These are phyloP conservation scores for Mortierella sp. DNA, from an alignment of 371 early-diverging fungal species.

Conservation along the genomic window DNA sequence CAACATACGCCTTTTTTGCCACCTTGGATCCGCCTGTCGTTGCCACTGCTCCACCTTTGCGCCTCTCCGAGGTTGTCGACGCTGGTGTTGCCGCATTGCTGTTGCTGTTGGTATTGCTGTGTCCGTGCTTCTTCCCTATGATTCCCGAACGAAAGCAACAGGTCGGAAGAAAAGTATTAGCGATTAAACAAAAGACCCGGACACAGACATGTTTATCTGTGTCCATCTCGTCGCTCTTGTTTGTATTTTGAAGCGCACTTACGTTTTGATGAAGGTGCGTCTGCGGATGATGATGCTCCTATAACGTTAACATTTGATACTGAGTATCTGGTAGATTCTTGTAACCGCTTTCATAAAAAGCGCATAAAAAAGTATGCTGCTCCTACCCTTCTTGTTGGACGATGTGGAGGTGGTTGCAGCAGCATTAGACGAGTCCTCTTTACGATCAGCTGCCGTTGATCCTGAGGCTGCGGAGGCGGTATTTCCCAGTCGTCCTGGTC, in stretches of 20 bases:
- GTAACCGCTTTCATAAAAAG: too few species aligned
- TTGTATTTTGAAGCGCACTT: conserved; percentile 2
- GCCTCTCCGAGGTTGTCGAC: conserved; percentile 34
- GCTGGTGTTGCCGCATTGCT: conserved; percentile 23
- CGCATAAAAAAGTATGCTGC: neutral
- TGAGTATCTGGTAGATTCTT: too few species aligned
- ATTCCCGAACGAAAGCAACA: neutral
- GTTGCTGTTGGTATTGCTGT: conserved; percentile 13
- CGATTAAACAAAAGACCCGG: neutral
- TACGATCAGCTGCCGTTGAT: conserved; percentile 34
- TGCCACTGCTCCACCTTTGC: conserved; percentile 23
- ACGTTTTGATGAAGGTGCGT: conserved; percentile 46
- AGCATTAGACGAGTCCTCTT: conserved; percentile 45
- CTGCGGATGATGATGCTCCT: conserved; percentile 29
- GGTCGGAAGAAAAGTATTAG: too few species aligned
- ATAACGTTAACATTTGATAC: too few species aligned
- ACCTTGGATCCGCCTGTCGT: conserved; percentile 24
- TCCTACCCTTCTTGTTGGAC: conserved; percentile 44
- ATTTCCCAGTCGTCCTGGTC: conserved; percentile 61
- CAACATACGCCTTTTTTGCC: conserved; percentile 49
- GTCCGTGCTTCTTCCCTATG: conserved; percentile 37
- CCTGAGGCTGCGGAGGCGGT: conserved; percentile 20
- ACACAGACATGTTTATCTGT: too few species aligned
- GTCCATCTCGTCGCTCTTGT: too few species aligned
- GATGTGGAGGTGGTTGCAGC: conserved; percentile 13